Base-by-base conservation (phyloP, 2,329 filamentous ascomycete species). In the Alternaria dauci region DNA sequence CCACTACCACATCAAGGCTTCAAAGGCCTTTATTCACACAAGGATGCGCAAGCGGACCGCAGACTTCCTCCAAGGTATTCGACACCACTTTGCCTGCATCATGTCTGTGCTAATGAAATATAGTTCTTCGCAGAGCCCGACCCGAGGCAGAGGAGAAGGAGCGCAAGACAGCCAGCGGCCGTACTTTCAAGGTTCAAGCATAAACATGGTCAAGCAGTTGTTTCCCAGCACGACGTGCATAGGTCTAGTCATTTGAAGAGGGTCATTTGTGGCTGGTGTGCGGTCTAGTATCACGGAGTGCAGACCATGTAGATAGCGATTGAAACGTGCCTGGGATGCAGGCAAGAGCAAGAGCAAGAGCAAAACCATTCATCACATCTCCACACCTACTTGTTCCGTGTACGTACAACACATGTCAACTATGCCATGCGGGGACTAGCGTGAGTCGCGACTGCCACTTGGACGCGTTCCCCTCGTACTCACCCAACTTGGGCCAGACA, bases 1-100 rank as follows among this genome's bases (percentile, higher is more conserved):
- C 86, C 95, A 99, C 81, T 99, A 99, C 80, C 95, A 99, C 81
- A 99, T 99, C 82, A 99, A 99, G 83, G 96, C 95, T 30, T 97
- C 94, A 65, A 99, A 99, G 85, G 95, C 96, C 54, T 99, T 97
- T 76, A 99, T 99, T 68, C 95, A 99, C 85, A 96, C 94, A 34
- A 89, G 96, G 75, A 99, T 99, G 95, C 90, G 95, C 78, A 92
- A 94, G 84, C 89, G 95, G 79, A 99, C 96, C 9, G 95, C 95
- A 51, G 96, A 99, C 80, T 99, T 99, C 84, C 88, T 99, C 59
- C 96, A 99, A 87, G 92, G 93, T 94, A 84, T 77, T 85, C 71
- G 48, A 18, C 39, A 4, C 38, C 0, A 18, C 14, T 2, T 16
- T 7, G 23, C 25, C 6, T 34, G 25, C 18, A 16, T 4, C 16